phyloP scores from a whole-genome alignment of 1,139 yeast species.

The Hanseniaspora uvarum region DNA sequence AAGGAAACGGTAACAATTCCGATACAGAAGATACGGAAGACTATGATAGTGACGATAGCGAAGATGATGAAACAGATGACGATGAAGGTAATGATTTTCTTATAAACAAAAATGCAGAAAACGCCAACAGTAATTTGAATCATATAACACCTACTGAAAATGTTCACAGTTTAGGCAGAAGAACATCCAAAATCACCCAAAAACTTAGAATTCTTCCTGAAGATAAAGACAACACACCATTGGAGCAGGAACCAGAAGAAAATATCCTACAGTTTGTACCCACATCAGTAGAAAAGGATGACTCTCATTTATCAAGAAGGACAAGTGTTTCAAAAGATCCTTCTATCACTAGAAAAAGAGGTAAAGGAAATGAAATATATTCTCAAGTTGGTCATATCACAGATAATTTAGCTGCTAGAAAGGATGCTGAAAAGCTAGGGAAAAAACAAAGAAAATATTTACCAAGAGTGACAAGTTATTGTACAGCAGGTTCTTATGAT shows the following conservation, averaged over 20 bases:
- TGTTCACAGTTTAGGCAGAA: slow-evolving; percentile 21
- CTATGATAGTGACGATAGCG: slow-evolving; percentile 10
- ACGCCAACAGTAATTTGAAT: slow-evolving; percentile 57
- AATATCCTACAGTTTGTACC: background rate
- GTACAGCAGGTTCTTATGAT: slow-evolving; percentile 85
- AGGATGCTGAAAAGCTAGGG: slow-evolving; percentile 88
- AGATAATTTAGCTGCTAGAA: slow-evolving; percentile 73
- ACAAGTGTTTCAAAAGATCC: slow-evolving; percentile 4
- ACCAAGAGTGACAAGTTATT: slow-evolving; percentile 89
- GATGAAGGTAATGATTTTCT: background rate
- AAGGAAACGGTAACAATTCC: background rate
- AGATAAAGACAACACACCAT: slow-evolving; percentile 26
- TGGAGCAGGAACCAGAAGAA: background rate
- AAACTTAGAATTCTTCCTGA: slow-evolving; percentile 81
- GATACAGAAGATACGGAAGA: background rate
- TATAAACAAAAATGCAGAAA: background rate
- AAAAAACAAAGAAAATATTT: slow-evolving; percentile 74
- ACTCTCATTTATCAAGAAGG: slow-evolving; percentile 19
- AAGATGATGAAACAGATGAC: slow-evolving; percentile 12
- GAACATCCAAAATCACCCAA: slow-evolving; percentile 80
- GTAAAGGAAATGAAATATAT: slow-evolving; percentile 48
- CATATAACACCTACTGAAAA: background rate
- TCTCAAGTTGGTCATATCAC: slow-evolving; percentile 77
- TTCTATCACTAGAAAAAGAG: slow-evolving; percentile 24
- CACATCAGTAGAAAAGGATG: slow-evolving; percentile 31